These are phyloP conservation scores for Pezicula neosporulosa DNA, from an alignment of 2,329 filamentous ascomycete genomes.

Conservation along the genomic window DNA sequence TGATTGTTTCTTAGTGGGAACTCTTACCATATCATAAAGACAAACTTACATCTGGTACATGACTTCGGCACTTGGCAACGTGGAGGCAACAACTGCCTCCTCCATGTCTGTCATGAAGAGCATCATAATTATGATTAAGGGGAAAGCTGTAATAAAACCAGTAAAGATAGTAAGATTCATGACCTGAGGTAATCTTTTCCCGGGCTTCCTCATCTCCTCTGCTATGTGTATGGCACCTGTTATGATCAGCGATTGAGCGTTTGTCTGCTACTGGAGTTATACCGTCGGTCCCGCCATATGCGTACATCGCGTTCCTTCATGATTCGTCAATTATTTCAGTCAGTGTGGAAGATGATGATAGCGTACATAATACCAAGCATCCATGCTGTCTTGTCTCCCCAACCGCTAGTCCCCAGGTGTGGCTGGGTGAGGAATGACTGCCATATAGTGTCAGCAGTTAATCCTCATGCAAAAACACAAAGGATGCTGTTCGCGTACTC, in stretches of 20 bases:
- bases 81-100: constrained; percentile 55
- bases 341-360: too few relatives aligned
- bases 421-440: constrained; percentile 3
- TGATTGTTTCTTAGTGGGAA: not conserved
- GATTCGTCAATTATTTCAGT: too few relatives aligned
- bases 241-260: not conserved
- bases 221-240: constrained; percentile 39
- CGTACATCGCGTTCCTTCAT: constrained; percentile 5
- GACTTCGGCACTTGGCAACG: constrained; percentile 69
- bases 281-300: constrained; percentile 3
- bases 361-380: constrained; percentile 2
- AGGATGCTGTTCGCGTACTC: not conserved
- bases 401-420: constrained; percentile 5
- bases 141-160: constrained; percentile 58
- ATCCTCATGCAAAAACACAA: not conserved
- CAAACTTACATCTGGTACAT: constrained; percentile 54
- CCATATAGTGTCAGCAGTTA: not conserved
- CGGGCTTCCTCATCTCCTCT: constrained; percentile 65
- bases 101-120: constrained; percentile 69
- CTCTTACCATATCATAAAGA: not conserved
- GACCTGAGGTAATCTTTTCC: constrained; percentile 64
- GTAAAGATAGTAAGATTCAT: constrained; percentile 66
- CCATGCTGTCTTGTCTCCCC: constrained; percentile 5
- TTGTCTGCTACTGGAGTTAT: constrained; percentile 55
- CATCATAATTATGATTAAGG: constrained; percentile 68